Evolutionary conservation across 2,329 filamentous ascomycete genomes (phyloP).

Genomic region (Blastomyces parvus): DNA sequence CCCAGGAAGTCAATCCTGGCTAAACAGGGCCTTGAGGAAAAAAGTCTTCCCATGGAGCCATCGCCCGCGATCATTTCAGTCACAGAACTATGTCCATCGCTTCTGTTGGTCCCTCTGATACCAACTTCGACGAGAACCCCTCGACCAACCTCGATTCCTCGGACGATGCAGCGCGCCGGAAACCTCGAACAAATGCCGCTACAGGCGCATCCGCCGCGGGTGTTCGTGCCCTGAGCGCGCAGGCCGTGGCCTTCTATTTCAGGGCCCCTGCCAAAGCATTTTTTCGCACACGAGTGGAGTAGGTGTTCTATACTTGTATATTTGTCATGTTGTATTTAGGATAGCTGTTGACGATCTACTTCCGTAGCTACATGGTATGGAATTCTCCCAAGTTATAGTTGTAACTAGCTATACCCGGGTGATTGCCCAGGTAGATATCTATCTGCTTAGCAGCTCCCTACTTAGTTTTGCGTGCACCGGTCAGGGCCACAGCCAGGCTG

Average conservation of each 20-base stretch:
- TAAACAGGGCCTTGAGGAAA: neutral
- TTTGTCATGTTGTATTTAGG: slow-evolving; percentile 12
- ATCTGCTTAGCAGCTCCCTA: neutral
- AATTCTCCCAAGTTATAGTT: slow-evolving; percentile 7
- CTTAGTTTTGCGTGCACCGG: neutral
- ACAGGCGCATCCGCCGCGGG: slow-evolving; percentile 76
- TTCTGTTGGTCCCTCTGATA: slow-evolving; percentile 5
- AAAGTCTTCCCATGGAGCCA: neutral
- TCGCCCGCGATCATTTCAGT: neutral
- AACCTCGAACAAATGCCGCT: slow-evolving; percentile 50
- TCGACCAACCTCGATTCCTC: slow-evolving; percentile 14
- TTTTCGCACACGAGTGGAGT: slow-evolving; percentile 83
- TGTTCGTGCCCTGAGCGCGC: slow-evolving; percentile 71
- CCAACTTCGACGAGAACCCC: slow-evolving; percentile 15
- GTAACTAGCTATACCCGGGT: neutral
- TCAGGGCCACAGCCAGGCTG: slow-evolving; percentile 1
- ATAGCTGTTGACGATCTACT: neutral
- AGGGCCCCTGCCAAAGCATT: slow-evolving; percentile 85
- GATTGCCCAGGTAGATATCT: neutral
- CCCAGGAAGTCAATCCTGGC: neutral
- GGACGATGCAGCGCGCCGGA: slow-evolving; percentile 25
- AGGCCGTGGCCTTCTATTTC: slow-evolving; percentile 84
- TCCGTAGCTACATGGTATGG: slow-evolving; percentile 42
- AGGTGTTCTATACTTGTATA: slow-evolving; percentile 35
- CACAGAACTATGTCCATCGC: slow-evolving; percentile 4